Percentiles rank a stretch among this genome's conserved stretches.
These are phyloP conservation scores for Arabidopsis hybrid DNA, from an alignment of 441 rosid genomes.

Conservation along the genomic window DNA sequence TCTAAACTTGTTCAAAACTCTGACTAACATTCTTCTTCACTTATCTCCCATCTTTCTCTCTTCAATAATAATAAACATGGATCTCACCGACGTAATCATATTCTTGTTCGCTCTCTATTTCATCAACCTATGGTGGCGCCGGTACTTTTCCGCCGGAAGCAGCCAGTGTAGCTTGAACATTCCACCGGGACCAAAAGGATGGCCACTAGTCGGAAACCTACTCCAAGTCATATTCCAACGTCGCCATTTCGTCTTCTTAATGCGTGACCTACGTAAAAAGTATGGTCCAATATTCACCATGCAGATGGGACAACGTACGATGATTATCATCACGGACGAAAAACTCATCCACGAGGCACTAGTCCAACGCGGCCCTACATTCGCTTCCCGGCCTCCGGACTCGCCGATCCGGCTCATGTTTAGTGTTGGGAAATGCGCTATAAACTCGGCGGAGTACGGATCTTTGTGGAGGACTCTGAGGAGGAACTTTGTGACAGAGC, in stretches of 20 bases:
- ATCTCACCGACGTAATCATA: constrained; percentile 57
- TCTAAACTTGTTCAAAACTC: constrained; percentile 33
- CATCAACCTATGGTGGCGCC: constrained; percentile 68
- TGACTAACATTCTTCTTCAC: constrained; percentile 22
- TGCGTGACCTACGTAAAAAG: constrained; percentile 70
- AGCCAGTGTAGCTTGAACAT: constrained; percentile 47
- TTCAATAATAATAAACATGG: constrained; percentile 50
- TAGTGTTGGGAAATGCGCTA: constrained; percentile 88
- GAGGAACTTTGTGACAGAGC: constrained; percentile 77
- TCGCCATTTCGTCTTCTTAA: constrained; percentile 69
- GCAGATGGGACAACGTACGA: constrained; percentile 92
- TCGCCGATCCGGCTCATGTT: constrained; percentile 82
- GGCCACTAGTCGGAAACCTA: constrained; percentile 86
- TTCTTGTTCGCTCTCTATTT: constrained; percentile 49
- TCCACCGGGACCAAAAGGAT: constrained; percentile 89
- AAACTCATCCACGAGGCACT: constrained; percentile 88
- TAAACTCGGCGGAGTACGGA: constrained; percentile 86
- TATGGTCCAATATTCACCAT: constrained; percentile 90
- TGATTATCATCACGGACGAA: constrained; percentile 72
- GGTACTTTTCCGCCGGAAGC: constrained; percentile 42
- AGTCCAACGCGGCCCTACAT: constrained; percentile 66
- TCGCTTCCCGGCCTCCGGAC: constrained; percentile 82
- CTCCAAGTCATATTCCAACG: constrained; percentile 73
- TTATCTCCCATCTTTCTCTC: background rate
- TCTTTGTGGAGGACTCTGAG: constrained; percentile 81